A percentile compares a stretch with the other conserved stretches of the same genome.
Conservation (phyloP, 1,284 basidiomycete species). For the Pascua sp. region DNA sequence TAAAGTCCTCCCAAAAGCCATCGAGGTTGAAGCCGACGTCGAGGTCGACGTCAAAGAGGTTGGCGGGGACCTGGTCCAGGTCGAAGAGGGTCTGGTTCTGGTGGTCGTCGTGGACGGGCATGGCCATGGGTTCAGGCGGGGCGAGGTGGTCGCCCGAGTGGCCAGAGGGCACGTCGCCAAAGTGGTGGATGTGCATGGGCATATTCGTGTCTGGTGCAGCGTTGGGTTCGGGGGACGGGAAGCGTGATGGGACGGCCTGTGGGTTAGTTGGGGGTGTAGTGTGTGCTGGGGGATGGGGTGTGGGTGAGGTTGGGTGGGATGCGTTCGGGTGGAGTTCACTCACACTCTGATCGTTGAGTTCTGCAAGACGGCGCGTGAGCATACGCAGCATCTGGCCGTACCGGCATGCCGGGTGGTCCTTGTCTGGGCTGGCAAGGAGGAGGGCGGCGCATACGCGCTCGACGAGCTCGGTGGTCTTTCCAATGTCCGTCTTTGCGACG, state of each 20-base stretch:
- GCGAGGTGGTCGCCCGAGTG: neutral
- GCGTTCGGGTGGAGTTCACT: constrained; percentile 15
- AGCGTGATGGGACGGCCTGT: constrained; percentile 44
- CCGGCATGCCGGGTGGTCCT: constrained; percentile 44
- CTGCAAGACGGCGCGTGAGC: constrained; percentile 38
- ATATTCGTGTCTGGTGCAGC: neutral
- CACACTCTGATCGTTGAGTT: constrained; percentile 40
- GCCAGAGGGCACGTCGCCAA: neutral
- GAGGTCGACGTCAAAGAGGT: constrained; percentile 39
- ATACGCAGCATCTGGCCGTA: constrained; percentile 46
- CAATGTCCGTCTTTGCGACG: constrained; percentile 28
- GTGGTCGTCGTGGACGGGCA: neutral
- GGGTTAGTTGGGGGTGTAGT: neutral
- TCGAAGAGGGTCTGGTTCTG: constrained; percentile 10
- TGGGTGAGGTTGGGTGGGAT: neutral
- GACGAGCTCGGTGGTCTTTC: constrained; percentile 39
- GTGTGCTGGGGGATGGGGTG: no score
- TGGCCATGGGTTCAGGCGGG: neutral
- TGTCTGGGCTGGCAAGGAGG: constrained; percentile 36
- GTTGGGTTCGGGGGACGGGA: constrained; percentile 36
- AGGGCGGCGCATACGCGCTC: constrained; percentile 39
- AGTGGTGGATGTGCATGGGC: neutral
- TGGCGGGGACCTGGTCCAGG: constrained; percentile 15
- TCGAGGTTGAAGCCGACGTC: constrained; percentile 40
- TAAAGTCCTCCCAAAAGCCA: constrained; percentile 47